Base-by-base conservation (phyloP, 73 alveolate species). In the Paramecium octaurelia region DNA sequence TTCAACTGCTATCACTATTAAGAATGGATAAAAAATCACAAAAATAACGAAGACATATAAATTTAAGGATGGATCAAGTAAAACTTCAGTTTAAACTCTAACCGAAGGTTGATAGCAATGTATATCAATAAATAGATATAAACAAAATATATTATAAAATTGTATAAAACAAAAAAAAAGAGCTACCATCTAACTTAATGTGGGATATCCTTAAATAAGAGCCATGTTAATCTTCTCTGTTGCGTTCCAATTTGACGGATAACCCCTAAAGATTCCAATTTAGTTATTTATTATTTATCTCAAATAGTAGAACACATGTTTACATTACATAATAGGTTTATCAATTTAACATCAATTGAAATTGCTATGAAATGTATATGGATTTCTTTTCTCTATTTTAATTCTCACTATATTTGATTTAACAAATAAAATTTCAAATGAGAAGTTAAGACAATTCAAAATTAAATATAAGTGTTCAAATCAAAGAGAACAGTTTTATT, bases 201-300 rank as follows among this genome's bases (percentile, higher is more conserved):
- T 99, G 99, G 97, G 99, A 97, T 99, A 98, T 98, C 99, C 99
- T 98, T 98, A 99, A 99, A 99, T 99, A 98, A 99, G 99, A 99
- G 99, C 99, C 99, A 97, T 98, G 99, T 99, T 98, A 98, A 98
- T 98, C 99, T 98, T 98, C 99, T 97, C 99, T 98, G 99, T 98
- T 97, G 96, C 99, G 99, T 98, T 98, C 99, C 99, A 97, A 98
- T 98, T 98, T 98, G 76, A 80, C 76, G 91, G 77, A 80, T 80
- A 76, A 44, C 91, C 91, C 91, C 91, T 38, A 80, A 80, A 76
- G 91, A 76, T 44, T 80, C 91, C 91, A 80, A 80, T 80, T 20
- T 3, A 1, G 16, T 24, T 44, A 46, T 8, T 1, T 9, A 3
- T 24, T 21, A 0, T 20, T 24, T 23, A 8, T 6, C 44, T 80